Base-by-base conservation (phyloP, 805 yeast species). In the Priceomyces fermenticarens region DNA sequence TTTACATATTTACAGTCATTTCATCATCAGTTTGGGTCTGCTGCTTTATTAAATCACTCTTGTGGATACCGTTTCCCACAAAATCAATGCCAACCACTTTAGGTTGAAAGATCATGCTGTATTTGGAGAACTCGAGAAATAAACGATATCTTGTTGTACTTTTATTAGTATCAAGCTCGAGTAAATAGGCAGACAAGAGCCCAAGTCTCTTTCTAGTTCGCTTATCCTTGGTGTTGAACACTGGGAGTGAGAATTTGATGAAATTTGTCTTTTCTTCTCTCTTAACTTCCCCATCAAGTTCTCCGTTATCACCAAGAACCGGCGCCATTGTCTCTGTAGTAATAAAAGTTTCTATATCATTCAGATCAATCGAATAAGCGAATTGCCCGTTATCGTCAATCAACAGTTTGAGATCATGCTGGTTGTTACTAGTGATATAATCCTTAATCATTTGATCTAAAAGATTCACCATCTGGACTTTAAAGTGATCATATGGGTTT, bases 401-500 rank as follows among this genome's bases (percentile, higher is more conserved):
- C 30, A 67, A 57, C 13, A 48, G 31, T 10, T 40, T 17, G 7
- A 38, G 35, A 7, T 34, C 23, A 11, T 37, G 12, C 17, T 30
- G 32, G 14, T 48, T 46, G 29, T 39, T 36, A 16, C 37, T 30
- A 10, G 53, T 55, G 13, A 65, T 49, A 43, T 54, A 51, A 36
- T 66, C 65, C 3, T 60, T 49, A 16, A 68, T 53, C 27, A 55
- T 44, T 14, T 42, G 35, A 30, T 60, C 67, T 3, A 57, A 47
- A 4, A 55, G 26, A 6, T 59, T 55, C 3, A 59, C 32, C 3
- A 67, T 46, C 40, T 68, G 65, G 6, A 39, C 30, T 32, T 52
- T 59, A 44, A 68, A 62, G 38, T 57, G 54, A 40, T 66, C 73
- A 46, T 51, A 68, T 48, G 65, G 65, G 41, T 54, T 64, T 10